Base-by-base conservation (phyloP, 345 rosid genomes). In the Salix dunnii region DNA sequence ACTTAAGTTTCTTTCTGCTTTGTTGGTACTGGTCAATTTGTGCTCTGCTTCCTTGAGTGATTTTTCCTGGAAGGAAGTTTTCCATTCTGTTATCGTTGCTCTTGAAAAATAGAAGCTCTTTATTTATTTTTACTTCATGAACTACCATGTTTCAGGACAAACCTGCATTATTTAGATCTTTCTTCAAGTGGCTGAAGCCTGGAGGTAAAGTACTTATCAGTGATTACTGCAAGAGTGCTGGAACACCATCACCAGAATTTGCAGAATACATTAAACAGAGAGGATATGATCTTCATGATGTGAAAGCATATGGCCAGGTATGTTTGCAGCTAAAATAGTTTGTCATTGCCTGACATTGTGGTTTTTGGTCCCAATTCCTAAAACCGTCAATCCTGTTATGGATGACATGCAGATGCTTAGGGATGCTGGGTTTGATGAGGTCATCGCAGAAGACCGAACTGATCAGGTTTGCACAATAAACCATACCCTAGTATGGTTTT, bases 131-230 rank as follows among this genome's bases (percentile, higher is more conserved):
- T 27, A 38, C 68, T 20, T 38, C 13, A 33, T 65, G 27, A n/a
- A 49, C 16, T 7, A 1, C n/a, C 61, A 27, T 53, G 43, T 74
- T 79, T 80, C 88, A 92, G 99, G 99, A 96, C 86, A 96, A 96
- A 77, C 97, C 93, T 70, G 89, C 95, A 68, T 69, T 96, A 61
- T 94, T 96, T 81, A 88, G 84, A 77, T 90, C 93, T 67, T 96
- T 96, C 85, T 91, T 77, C 88, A 94, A 88, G 85, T 96, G 99
- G 97, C 75, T 94, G 88, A 96, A 92, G 85, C 97, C 97, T 0
- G 97, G 99, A 73, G 99, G 99, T 14, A 92, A 80, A 85, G 87
- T 96, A 82, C 99, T 96, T 30, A 92, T 93, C n/a, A 92, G 90
- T 46, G 97, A 93, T 74, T 96, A 96, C 85, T 93, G 99, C 85